Conservation (phyloP, 2,329 filamentous ascomycete species). For the Verticillium isaacii region DNA sequence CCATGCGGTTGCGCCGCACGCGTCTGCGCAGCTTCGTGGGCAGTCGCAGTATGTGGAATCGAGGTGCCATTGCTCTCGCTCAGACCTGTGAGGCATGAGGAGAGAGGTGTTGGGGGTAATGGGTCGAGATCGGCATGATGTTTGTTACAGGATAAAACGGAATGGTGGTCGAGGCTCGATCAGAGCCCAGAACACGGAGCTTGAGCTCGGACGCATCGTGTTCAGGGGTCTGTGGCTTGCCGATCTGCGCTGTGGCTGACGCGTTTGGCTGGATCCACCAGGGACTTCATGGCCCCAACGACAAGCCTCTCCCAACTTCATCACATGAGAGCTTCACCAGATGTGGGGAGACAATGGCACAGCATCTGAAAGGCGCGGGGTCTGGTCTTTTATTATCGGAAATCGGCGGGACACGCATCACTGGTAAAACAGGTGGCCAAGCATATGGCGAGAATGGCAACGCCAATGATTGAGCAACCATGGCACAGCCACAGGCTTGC, state of each 20-base stretch:
- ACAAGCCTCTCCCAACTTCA: neutral
- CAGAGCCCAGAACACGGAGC: neutral
- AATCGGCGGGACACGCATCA: no score
- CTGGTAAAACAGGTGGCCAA: no score
- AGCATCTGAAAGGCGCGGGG: no score
- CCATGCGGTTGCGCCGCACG: slow-evolving; percentile 54
- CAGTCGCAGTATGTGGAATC: slow-evolving; percentile 45
- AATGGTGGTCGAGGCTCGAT: neutral
- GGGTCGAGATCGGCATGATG: neutral
- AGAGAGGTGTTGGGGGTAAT: neutral
- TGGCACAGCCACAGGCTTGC: no score
- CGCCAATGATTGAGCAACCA: no score
- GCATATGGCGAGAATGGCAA: no score
- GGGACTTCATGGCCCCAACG: no score
- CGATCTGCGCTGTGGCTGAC: neutral
- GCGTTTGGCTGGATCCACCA: neutral
- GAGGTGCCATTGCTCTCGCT: slow-evolving; percentile 20
- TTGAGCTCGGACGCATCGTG: neutral
- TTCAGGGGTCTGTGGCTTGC: neutral
- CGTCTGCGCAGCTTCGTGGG: slow-evolving; percentile 53
- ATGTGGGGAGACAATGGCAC: no score
- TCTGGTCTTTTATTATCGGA: no score
- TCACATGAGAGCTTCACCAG: neutral
- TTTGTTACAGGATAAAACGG: neutral
- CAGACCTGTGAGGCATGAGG: neutral